phyloP scores from a whole-genome alignment of 2,329 filamentous ascomycete genomes.

The Penicillium janthinellum region DNA sequence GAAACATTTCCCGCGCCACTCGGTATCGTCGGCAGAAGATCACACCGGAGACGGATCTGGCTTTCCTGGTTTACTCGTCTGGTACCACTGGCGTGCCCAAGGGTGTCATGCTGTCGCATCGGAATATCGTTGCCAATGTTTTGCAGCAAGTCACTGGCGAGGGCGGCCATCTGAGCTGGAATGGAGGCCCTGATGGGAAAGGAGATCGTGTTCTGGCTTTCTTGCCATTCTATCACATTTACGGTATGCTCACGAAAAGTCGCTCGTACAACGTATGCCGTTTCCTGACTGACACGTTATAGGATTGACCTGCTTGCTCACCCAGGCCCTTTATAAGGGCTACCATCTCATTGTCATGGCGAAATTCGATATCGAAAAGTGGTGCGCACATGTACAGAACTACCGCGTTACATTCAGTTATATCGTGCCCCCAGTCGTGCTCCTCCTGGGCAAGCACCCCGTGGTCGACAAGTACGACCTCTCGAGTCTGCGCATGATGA shows the following conservation, averaged over 20 bases:
- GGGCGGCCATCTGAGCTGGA: conserved; percentile 57
- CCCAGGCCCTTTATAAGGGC: conserved; percentile 67
- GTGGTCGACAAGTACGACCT: conserved; percentile 79
- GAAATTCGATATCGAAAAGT: conserved; percentile 78
- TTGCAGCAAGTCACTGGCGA: conserved; percentile 60
- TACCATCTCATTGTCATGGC: conserved; percentile 70
- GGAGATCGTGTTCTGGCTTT: conserved; percentile 76
- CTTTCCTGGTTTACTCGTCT: conserved; percentile 84
- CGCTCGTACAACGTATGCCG: not conserved
- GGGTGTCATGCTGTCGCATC: conserved; percentile 83
- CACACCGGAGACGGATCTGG: conserved; percentile 70
- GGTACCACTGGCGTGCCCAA: conserved; percentile 92
- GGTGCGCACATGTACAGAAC: conserved; percentile 75
- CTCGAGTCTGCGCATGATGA: conserved; percentile 76
- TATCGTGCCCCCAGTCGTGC: conserved; percentile 80
- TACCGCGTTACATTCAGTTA: conserved; percentile 76
- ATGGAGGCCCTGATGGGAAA: conserved; percentile 61
- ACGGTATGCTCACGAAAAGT: conserved; percentile 56
- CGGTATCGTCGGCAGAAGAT: conserved; percentile 64
- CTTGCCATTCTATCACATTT: conserved; percentile 89
- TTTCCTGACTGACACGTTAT: conserved; percentile 5
- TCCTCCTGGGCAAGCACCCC: conserved; percentile 78
- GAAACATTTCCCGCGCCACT: conserved; percentile 62
- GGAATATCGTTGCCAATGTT: conserved; percentile 77
- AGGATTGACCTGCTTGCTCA: conserved; percentile 72